These are phyloP conservation scores for Phytophthora macrochlamydospora DNA, from an alignment of 352 stramenopile genomes.

Conservation along the genomic window DNA sequence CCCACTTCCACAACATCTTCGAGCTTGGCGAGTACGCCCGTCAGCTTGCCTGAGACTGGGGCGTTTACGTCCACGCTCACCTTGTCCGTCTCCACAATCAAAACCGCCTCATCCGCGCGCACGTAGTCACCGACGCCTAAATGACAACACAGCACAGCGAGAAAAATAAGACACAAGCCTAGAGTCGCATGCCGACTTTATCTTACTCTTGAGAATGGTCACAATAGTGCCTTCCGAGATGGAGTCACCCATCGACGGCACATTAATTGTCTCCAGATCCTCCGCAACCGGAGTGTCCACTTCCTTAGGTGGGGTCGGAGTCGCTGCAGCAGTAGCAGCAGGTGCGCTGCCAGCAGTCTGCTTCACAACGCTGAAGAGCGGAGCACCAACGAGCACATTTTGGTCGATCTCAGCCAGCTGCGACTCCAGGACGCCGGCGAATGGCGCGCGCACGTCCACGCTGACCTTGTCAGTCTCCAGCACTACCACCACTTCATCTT, in stretches of 20 bases:
- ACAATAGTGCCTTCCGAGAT: constrained; percentile 99
- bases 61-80: constrained; percentile 93
- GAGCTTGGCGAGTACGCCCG: constrained; percentile 93
- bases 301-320: constrained; percentile 25
- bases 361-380: constrained; percentile 87
- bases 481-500: constrained; percentile 97
- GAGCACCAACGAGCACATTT: constrained; percentile 95
- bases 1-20: constrained; percentile 98
- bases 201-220: constrained; percentile 81
- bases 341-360: constrained; percentile 31
- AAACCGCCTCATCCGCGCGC: constrained; percentile 94
- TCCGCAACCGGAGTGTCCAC: constrained; percentile 23
- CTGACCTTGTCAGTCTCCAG: constrained; percentile 99
- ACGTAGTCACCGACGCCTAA: constrained; percentile 95
- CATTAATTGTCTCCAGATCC: constrained; percentile 79
- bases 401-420: constrained; percentile 94
- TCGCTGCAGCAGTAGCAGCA: constrained; percentile 19
- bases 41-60: constrained; percentile 89
- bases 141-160: constrained; percentile 7
- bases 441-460: constrained; percentile 91
- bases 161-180: not conserved
- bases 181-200: not conserved
- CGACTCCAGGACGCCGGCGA: constrained; percentile 91
- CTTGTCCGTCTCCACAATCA: constrained; percentile 99
- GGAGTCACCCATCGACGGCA: constrained; percentile 94